Percentiles rank a stretch among this genome's conserved stretches.
These are phyloP conservation scores for Trichoderma guizhouense DNA, from an alignment of 2,329 filamentous ascomycete genomes.

Conservation along the genomic window DNA sequence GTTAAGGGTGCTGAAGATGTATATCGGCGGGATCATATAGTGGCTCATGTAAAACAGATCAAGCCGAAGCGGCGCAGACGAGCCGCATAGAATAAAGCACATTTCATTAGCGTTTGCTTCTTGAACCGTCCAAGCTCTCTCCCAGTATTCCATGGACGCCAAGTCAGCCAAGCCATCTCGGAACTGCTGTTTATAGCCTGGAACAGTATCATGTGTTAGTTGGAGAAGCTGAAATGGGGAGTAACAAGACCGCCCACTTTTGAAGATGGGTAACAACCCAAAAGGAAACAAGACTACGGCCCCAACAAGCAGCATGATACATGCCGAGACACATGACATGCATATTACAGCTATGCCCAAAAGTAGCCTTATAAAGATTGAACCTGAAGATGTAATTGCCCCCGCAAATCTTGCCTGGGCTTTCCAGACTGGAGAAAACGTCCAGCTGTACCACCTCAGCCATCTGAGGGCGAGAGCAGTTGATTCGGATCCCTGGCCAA, in stretches of 20 bases:
- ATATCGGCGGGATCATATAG: not conserved
- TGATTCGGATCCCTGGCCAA: not conserved
- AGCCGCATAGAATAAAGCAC: conserved; percentile 4
- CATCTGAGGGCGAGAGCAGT: not conserved
- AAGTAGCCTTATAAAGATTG: not conserved
- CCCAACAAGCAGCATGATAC: not conserved
- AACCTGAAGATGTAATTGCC: not conserved
- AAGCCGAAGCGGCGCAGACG: not conserved
- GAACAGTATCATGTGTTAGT: not conserved
- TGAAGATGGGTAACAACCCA: not conserved
- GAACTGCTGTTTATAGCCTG: not conserved
- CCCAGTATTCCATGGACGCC: not conserved
- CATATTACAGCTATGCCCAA: not conserved
- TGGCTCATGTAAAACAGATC: not conserved
- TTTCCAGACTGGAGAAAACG: not conserved
- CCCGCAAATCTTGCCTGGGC: not conserved
- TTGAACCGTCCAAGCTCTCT: not conserved
- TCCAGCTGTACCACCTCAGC: not conserved
- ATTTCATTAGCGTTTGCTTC: not conserved
- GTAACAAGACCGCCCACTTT: not conserved
- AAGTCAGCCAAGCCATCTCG: not conserved
- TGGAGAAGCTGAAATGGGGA: not conserved
- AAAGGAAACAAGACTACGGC: not conserved
- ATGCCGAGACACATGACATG: not conserved
- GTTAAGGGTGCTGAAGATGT: not conserved